These are phyloP conservation scores for Citrus medica DNA, from an alignment of 345 rosid genomes.

Conservation along the genomic window DNA sequence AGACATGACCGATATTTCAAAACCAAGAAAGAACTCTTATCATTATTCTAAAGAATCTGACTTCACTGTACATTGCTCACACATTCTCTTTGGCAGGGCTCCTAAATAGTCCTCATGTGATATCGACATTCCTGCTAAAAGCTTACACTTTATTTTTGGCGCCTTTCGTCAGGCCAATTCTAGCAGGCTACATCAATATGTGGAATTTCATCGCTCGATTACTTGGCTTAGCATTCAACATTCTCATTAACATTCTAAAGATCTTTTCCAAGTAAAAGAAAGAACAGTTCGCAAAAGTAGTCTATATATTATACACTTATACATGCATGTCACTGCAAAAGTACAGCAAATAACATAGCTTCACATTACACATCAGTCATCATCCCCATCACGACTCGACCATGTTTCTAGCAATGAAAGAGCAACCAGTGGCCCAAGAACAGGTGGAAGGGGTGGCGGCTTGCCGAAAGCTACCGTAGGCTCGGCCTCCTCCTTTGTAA, in stretches of 20 bases:
- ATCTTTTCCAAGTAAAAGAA: conserved; percentile 32
- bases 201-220: conserved; percentile 36
- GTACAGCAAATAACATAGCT: neutral
- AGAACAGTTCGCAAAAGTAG: neutral
- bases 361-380: conserved; percentile 21
- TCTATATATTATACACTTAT: too few species aligned
- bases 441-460: conserved; percentile 49
- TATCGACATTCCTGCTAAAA: conserved; percentile 31
- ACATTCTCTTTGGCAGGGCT: conserved; percentile 46
- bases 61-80: neutral
- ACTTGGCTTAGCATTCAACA: conserved; percentile 30
- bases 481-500: conserved; percentile 30
- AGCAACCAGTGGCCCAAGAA: conserved; percentile 53
- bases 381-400: conserved; percentile 41
- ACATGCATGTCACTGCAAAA: too few species aligned
- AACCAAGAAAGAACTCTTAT: neutral
- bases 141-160: conserved; percentile 40
- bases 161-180: conserved; percentile 41
- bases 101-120: conserved; percentile 50
- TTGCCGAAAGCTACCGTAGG: conserved; percentile 54
- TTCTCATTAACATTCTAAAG: conserved; percentile 34
- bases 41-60: too few species aligned
- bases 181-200: conserved; percentile 46
- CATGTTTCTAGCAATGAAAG: conserved; percentile 46
- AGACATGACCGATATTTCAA: neutral